A percentile compares a stretch with the other conserved stretches of the same genome.
Conservation (phyloP, 805 yeast genomes). For the Jamesozyma lodderae region DNA sequence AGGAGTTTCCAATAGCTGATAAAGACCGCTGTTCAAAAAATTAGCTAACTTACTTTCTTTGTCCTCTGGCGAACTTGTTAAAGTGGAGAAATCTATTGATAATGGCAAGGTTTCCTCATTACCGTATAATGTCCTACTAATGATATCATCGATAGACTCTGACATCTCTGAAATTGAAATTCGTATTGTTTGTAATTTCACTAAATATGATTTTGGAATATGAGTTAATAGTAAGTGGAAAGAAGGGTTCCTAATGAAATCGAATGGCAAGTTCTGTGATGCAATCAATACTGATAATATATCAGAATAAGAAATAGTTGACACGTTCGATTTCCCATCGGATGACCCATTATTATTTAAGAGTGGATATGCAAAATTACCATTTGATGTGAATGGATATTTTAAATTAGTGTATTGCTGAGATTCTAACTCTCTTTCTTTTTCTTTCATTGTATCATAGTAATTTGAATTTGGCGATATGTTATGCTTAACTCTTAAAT, state of each 20-base stretch:
- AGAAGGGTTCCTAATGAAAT: constrained; percentile 4
- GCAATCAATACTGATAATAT: constrained; percentile 8
- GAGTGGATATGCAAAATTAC: no score
- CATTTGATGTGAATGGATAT: no score
- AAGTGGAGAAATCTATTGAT: background rate
- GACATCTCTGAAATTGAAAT: constrained; percentile 3
- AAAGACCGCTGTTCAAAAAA: background rate
- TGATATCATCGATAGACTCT: constrained; percentile 3
- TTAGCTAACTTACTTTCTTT: background rate
- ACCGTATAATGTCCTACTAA: constrained; percentile 1
- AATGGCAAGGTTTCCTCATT: constrained; percentile 1
- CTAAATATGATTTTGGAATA: background rate
- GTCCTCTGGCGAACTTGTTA: background rate
- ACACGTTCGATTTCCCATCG: no score
- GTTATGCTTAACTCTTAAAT: constrained; percentile 6
- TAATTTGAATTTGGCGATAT: constrained; percentile 4
- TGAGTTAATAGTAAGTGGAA: constrained; percentile 4
- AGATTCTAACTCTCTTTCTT: no score
- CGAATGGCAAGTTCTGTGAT: constrained; percentile 9
- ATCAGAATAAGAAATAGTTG: background rate
- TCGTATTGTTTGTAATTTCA: background rate
- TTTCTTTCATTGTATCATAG: background rate
- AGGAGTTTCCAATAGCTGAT: constrained; percentile 2
- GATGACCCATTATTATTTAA: no score
- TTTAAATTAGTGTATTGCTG: no score